Conservation (phyloP, 345 rosid genomes). For the Ceriops zippeliana region DNA sequence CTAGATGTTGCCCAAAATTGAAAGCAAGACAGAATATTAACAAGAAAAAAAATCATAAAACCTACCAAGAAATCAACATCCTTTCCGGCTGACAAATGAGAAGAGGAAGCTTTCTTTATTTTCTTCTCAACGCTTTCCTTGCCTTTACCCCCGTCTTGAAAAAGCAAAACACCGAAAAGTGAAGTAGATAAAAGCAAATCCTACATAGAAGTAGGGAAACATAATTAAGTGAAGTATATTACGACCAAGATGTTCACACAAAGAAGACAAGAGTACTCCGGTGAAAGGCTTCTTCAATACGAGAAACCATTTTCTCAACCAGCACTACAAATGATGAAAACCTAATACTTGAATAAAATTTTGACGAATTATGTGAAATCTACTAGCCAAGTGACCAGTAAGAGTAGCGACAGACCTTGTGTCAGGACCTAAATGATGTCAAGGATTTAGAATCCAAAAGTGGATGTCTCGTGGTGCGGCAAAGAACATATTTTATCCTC, state of each 20-base stretch:
- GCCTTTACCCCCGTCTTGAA: slow-evolving; percentile 64
- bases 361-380: slow-evolving; percentile 48
- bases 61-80: slow-evolving; percentile 70
- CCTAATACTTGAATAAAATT: slow-evolving; percentile 34
- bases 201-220: too few relatives aligned
- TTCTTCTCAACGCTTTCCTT: slow-evolving; percentile 62
- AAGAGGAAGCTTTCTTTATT: slow-evolving; percentile 44
- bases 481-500: slow-evolving; percentile 59
- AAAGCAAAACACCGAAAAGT: too few relatives aligned
- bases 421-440: slow-evolving; percentile 69
- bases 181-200: slow-evolving; percentile 59
- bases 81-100: slow-evolving; percentile 26
- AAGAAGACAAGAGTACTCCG: slow-evolving; percentile 31
- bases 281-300: slow-evolving; percentile 36
- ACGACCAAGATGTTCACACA: background rate
- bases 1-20: background rate
- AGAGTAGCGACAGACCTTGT: slow-evolving; percentile 90
- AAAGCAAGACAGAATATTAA: background rate
- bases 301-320: slow-evolving; percentile 24
- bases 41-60: background rate
- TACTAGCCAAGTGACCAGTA: slow-evolving; percentile 62
- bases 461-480: slow-evolving; percentile 68
- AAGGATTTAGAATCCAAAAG: slow-evolving; percentile 84
- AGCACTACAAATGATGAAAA: slow-evolving; percentile 26
- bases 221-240: background rate